Conservation (phyloP, 2,329 filamentous ascomycete species). For the Coniella vitis region DNA sequence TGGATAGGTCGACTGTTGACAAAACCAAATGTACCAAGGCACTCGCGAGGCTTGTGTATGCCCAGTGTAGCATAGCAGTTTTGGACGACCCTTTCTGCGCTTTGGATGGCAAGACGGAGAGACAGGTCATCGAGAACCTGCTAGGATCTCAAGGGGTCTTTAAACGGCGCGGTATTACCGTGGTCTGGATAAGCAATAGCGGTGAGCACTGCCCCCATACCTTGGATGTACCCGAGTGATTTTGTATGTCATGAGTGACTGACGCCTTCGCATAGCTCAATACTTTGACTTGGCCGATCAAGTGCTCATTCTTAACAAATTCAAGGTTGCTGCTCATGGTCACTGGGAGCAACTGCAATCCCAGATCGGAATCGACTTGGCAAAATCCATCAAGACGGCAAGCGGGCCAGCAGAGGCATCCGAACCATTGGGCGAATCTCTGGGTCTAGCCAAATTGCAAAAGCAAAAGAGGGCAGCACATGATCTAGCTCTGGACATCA, state of each 20-base stretch:
- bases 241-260: background rate
- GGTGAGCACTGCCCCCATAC: slow-evolving; percentile 15
- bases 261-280: slow-evolving; percentile 19
- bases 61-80: slow-evolving; percentile 23
- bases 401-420: background rate
- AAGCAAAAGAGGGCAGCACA: background rate
- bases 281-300: slow-evolving; percentile 35
- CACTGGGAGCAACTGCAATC: slow-evolving; percentile 29
- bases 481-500: background rate
- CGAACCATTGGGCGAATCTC: background rate
- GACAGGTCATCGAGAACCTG: slow-evolving; percentile 24
- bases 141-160: slow-evolving; percentile 26
- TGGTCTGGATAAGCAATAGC: slow-evolving; percentile 27
- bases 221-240: background rate
- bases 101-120: slow-evolving; percentile 29
- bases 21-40: slow-evolving; percentile 22
- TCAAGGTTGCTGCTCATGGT: slow-evolving; percentile 32
- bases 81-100: slow-evolving; percentile 32
- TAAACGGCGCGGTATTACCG: slow-evolving; percentile 22
- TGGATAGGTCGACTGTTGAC: slow-evolving; percentile 12
- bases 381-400: background rate
- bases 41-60: slow-evolving; percentile 30
- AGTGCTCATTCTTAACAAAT: slow-evolving; percentile 32
- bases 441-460: background rate
- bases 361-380: background rate